A percentile compares a stretch with the other conserved stretches of the same genome.
phyloP scores from a whole-genome alignment of 2,329 filamentous ascomycete species.

The Botrytis aclada region DNA sequence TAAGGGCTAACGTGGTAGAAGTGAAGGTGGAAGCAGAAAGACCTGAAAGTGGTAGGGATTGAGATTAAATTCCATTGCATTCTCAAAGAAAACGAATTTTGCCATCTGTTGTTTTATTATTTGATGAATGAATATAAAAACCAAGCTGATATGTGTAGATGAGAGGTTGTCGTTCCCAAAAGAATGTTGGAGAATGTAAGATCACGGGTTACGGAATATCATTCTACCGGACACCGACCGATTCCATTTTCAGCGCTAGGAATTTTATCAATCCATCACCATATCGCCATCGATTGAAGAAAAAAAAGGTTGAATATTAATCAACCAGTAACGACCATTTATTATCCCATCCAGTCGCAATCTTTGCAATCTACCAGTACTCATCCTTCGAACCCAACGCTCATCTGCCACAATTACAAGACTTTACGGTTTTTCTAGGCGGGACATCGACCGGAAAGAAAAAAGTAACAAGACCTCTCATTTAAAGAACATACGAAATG shows the following conservation, averaged over 20 bases:
- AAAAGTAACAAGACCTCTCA: background rate
- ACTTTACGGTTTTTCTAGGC: background rate
- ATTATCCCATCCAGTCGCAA: background rate
- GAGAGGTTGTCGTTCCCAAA: background rate
- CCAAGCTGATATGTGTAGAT: background rate
- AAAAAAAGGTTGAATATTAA: constrained; percentile 2
- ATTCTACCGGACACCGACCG: background rate
- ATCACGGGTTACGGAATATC: background rate
- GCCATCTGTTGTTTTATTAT: background rate
- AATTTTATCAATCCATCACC: constrained; percentile 18
- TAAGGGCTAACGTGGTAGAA: background rate
- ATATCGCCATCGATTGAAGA: constrained; percentile 17
- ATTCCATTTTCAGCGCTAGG: background rate
- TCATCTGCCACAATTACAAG: background rate
- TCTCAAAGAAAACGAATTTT: background rate
- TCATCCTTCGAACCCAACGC: background rate
- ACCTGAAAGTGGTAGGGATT: background rate
- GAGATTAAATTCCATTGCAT: background rate
- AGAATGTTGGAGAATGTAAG: background rate
- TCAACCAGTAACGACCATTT: background rate
- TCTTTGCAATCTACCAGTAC: background rate
- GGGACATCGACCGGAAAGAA: background rate
- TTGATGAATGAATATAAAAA: background rate
- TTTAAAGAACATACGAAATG: constrained; percentile 50
- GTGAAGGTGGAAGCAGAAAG: background rate